phyloP scores from a whole-genome alignment of 495 filamentous ascomycete species.

The Aeminium ludgeri region DNA sequence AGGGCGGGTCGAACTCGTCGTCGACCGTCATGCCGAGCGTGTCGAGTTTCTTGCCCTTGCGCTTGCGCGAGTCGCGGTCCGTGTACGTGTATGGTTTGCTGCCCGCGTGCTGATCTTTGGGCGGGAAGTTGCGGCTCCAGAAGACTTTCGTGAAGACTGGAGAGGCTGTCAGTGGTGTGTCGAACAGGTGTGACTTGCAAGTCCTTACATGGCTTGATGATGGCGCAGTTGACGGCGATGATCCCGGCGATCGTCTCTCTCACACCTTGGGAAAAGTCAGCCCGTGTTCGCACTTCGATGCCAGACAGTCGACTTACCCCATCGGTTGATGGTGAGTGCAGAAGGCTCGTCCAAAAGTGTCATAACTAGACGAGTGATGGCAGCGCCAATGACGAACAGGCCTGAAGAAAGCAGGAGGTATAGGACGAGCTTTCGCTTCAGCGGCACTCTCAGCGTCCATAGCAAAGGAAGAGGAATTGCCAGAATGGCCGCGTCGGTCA shows the following conservation, averaged over 20 bases:
- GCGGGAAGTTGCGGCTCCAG: background rate
- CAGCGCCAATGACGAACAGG: slow-evolving; percentile 3
- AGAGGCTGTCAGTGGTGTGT: background rate
- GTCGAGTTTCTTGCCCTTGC: background rate
- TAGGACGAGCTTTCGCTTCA: slow-evolving; percentile 1
- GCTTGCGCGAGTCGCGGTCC: background rate
- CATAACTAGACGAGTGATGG: background rate
- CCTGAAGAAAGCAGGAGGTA: slow-evolving; percentile 1
- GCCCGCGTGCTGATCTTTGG: background rate
- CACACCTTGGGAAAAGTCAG: background rate
- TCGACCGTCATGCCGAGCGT: too few relatives aligned
- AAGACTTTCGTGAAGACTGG: slow-evolving; percentile 1
- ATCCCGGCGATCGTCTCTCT: slow-evolving; percentile 1
- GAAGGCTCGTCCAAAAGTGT: background rate
- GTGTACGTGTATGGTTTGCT: background rate
- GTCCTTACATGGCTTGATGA: background rate
- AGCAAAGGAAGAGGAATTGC: slow-evolving; percentile 1
- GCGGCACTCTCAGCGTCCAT: background rate
- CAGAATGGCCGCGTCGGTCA: slow-evolving; percentile 4
- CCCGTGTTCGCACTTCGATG: too few relatives aligned
- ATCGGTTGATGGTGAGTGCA: slow-evolving; percentile 3
- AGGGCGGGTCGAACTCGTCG: too few relatives aligned
- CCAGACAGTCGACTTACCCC: background rate
- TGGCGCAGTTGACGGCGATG: background rate
- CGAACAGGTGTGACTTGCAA: background rate